These are phyloP conservation scores for Daldinia vernicosa DNA, from an alignment of 495 filamentous ascomycete genomes.

Conservation along the genomic window DNA sequence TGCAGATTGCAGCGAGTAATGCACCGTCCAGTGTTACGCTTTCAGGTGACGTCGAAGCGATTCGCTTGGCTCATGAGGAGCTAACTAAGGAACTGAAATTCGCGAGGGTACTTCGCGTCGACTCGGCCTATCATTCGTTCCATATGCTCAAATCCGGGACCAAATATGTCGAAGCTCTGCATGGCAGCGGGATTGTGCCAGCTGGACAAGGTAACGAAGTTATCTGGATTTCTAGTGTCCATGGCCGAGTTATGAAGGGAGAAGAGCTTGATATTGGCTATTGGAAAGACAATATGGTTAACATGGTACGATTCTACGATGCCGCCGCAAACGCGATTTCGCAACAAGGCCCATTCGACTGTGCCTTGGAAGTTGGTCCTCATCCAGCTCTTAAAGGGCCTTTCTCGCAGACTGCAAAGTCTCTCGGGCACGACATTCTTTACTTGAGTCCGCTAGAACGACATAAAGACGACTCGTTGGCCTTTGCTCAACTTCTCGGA, in stretches of 20 bases:
- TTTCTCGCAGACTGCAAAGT: conserved; percentile 52
- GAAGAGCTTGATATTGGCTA: conserved; percentile 53
- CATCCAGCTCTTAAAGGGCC: conserved; percentile 64
- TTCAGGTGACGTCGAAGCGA: conserved; percentile 52
- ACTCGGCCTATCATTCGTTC: conserved; percentile 69
- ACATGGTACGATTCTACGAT: conserved; percentile 64
- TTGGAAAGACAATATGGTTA: conserved; percentile 68
- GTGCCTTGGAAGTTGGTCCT: conserved; percentile 65
- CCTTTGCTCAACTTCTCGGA: conserved; percentile 59
- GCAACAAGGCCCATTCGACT: conserved; percentile 51
- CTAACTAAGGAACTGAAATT: conserved; percentile 52
- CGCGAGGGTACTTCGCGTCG: conserved; percentile 53
- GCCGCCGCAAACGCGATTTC: conserved; percentile 55
- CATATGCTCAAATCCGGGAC: conserved; percentile 60
- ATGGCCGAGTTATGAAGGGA: conserved; percentile 32
- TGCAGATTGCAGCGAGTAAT: conserved; percentile 57
- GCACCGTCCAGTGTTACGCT: conserved; percentile 51
- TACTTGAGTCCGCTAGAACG: conserved; percentile 53
- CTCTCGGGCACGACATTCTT: conserved; percentile 38
- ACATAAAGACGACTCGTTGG: conserved; percentile 43
- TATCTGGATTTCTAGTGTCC: conserved; percentile 53
- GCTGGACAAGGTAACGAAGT: conserved; percentile 36
- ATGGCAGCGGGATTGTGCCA: conserved; percentile 39
- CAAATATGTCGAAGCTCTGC: conserved; percentile 52
- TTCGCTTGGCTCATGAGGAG: conserved; percentile 47